Percentiles rank a stretch among this genome's conserved stretches.
Evolutionary conservation across 352 stramenopile species (phyloP).

Genomic region (Phytophthora melonis): DNA sequence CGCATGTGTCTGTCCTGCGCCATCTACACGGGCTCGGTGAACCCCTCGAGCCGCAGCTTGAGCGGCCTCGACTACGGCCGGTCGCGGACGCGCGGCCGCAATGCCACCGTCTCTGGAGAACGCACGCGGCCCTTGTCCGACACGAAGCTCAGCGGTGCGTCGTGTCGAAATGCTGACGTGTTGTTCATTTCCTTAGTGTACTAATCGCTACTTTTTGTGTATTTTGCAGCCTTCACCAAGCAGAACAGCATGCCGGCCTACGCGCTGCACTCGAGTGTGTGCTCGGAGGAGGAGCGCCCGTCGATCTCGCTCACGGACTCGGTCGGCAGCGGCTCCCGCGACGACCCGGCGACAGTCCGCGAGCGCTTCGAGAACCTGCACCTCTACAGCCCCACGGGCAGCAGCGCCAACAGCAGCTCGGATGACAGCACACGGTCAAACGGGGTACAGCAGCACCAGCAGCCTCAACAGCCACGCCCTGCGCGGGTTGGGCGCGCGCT

Average conservation of each 20-base stretch:
- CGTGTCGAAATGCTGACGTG: not conserved
- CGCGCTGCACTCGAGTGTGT: slow-evolving; percentile 33
- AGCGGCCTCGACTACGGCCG: slow-evolving; percentile 26
- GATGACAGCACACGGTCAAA: slow-evolving; percentile 23
- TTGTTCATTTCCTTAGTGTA: not conserved
- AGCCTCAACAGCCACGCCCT: slow-evolving; percentile 25
- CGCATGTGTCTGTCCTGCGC: slow-evolving; percentile 67
- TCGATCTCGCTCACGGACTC: slow-evolving; percentile 53
- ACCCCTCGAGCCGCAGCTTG: slow-evolving; percentile 27
- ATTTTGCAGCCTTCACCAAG: slow-evolving; percentile 29
- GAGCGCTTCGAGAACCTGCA: slow-evolving; percentile 32
- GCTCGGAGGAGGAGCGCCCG: slow-evolving; percentile 26
- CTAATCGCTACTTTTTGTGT: not conserved
- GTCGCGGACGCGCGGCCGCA: slow-evolving; percentile 16
- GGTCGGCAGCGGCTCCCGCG: slow-evolving; percentile 34
- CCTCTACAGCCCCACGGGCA: slow-evolving; percentile 31
- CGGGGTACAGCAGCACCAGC: slow-evolving; percentile 9
- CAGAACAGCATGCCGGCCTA: slow-evolving; percentile 33
- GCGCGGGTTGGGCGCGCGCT: slow-evolving; percentile 25
- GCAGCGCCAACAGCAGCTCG: slow-evolving; percentile 22
- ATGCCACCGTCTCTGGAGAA: slow-evolving; percentile 22
- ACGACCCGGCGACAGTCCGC: slow-evolving; percentile 26
- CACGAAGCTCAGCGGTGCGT: slow-evolving; percentile 20
- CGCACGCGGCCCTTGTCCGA: slow-evolving; percentile 24
- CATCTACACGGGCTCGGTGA: slow-evolving; percentile 37